Conservation (phyloP, 140 eudicot species). For the Flaveria floridana region DNA sequence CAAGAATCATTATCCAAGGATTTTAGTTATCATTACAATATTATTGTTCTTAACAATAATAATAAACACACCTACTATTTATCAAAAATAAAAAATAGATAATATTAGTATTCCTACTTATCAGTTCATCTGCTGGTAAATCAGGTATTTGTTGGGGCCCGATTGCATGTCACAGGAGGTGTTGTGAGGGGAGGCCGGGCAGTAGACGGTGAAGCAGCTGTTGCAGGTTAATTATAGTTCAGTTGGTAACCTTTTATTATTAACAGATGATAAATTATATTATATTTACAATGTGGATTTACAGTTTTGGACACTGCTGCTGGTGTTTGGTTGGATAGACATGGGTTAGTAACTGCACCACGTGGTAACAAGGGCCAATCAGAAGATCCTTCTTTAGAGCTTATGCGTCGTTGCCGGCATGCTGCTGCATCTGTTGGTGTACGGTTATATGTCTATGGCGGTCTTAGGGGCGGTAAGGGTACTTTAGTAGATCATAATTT, state of each 20-base stretch:
- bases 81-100: not conserved
- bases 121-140: slow-evolving; percentile 17
- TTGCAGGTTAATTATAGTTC: slow-evolving; percentile 56
- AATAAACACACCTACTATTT: not conserved
- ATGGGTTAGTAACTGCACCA: slow-evolving; percentile 77
- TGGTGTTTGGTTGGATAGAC: slow-evolving; percentile 93
- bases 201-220: slow-evolving; percentile 88
- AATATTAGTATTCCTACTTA: not conserved
- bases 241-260: slow-evolving; percentile 15
- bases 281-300: slow-evolving; percentile 13
- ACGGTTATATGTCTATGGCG: slow-evolving; percentile 79
- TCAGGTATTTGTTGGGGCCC: slow-evolving; percentile 93
- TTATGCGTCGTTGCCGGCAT: slow-evolving; percentile 93
- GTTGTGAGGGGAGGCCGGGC: slow-evolving; percentile 83
- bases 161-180: slow-evolving; percentile 98
- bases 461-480: slow-evolving; percentile 82
- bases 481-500: not conserved
- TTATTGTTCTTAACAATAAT: not conserved
- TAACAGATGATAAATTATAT: not conserved
- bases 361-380: slow-evolving; percentile 51
- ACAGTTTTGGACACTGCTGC: slow-evolving; percentile 97
- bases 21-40: not conserved
- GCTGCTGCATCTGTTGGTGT: slow-evolving; percentile 95
- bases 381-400: slow-evolving; percentile 81
- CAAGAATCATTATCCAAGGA: not conserved